These are phyloP conservation scores for Gastrolobium villosum DNA, from an alignment of 306 rosid genomes.

Conservation along the genomic window DNA sequence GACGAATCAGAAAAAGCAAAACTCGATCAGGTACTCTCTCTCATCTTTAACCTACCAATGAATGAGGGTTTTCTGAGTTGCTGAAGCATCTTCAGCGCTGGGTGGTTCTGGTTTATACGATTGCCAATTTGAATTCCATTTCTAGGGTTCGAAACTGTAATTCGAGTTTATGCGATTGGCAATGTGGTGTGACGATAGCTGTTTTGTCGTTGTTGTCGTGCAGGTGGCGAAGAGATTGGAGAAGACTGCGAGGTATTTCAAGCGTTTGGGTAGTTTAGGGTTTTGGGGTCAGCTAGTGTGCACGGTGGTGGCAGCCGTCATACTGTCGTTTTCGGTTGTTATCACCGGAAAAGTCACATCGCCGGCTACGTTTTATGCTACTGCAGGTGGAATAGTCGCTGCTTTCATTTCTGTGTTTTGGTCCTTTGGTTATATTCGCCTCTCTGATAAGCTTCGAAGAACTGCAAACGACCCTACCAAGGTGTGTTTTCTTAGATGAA, in stretches of 20 bases:
- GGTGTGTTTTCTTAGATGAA: slow-evolving; percentile 53
- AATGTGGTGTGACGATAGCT: slow-evolving; percentile 22
- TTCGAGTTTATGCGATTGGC: background rate
- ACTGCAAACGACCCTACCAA: slow-evolving; percentile 88
- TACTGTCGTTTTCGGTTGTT: slow-evolving; percentile 88
- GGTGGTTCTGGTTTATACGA: slow-evolving; percentile 25
- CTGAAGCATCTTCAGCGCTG: background rate
- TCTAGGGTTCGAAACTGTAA: slow-evolving; percentile 38
- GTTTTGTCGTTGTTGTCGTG: slow-evolving; percentile 38
- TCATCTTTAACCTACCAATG: background rate
- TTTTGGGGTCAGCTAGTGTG: slow-evolving; percentile 97
- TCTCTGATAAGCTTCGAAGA: slow-evolving; percentile 80
- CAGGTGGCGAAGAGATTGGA: slow-evolving; percentile 91
- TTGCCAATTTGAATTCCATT: slow-evolving; percentile 9
- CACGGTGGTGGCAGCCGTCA: slow-evolving; percentile 90
- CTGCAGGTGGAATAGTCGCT: slow-evolving; percentile 91
- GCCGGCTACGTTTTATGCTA: slow-evolving; percentile 92
- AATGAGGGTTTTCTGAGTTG: slow-evolving; percentile 8
- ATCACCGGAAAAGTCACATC: slow-evolving; percentile 84
- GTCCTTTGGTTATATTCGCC: slow-evolving; percentile 97
- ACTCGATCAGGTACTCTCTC: slow-evolving; percentile 74
- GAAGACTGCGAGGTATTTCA: slow-evolving; percentile 89
- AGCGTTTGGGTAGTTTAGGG: slow-evolving; percentile 89
- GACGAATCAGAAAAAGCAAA: slow-evolving; percentile 79
- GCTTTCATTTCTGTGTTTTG: slow-evolving; percentile 94